These are phyloP conservation scores for Pelargonium fulgidum DNA, from an alignment of 441 rosid species.

Conservation along the genomic window DNA sequence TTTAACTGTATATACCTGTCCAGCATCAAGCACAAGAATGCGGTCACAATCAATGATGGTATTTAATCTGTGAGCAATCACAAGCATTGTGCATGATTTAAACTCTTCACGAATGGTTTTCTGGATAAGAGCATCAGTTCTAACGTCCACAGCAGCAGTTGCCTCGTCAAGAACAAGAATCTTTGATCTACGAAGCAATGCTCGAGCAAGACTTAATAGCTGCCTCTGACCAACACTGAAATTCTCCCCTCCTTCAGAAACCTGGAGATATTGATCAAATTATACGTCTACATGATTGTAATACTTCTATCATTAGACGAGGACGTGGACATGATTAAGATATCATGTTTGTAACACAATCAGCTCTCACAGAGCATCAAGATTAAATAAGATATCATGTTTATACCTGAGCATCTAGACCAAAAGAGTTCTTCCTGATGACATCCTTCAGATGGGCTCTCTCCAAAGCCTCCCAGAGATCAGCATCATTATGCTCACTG, in stretches of 20 bases:
- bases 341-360: slow-evolving; percentile 17
- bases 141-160: slow-evolving; percentile 92
- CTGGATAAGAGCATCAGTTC: slow-evolving; percentile 93
- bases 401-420: slow-evolving; percentile 77
- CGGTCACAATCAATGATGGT: slow-evolving; percentile 87
- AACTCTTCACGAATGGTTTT: slow-evolving; percentile 91
- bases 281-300: neutral
- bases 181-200: slow-evolving; percentile 80
- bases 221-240: slow-evolving; percentile 97
- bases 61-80: slow-evolving; percentile 88
- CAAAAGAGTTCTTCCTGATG: slow-evolving; percentile 63
- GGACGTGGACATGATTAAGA: neutral
- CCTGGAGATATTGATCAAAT: slow-evolving; percentile 27
- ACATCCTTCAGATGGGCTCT: slow-evolving; percentile 88
- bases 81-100: slow-evolving; percentile 87
- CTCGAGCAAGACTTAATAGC: slow-evolving; percentile 86
- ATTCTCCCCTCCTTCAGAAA: slow-evolving; percentile 85
- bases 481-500: slow-evolving; percentile 80
- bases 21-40: slow-evolving; percentile 68
- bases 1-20: slow-evolving; percentile 10
- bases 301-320: neutral
- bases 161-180: slow-evolving; percentile 98
- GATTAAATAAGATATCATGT: neutral
- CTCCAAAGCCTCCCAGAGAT: slow-evolving; percentile 91
- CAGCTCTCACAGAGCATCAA: neutral